phyloP scores from a whole-genome alignment of 257 asterid genomes.

The Salvia miltiorrhiza region DNA sequence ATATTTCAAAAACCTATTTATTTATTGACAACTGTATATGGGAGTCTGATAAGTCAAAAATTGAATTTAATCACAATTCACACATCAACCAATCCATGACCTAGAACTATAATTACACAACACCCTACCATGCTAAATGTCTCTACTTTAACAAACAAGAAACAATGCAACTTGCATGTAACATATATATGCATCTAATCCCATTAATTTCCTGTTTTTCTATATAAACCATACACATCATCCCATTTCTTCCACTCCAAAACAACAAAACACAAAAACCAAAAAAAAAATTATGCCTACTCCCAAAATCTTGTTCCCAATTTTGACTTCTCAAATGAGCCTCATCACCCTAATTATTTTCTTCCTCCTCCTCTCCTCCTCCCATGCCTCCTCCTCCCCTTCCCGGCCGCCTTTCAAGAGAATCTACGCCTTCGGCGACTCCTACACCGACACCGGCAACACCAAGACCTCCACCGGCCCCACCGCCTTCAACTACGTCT shows the following conservation, averaged over 20 bases:
- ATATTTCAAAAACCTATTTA: too few relatives aligned
- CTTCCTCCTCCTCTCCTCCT: conserved; percentile 10
- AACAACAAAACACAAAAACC: background rate
- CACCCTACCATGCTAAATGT: background rate
- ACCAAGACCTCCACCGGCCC: conserved; percentile 66
- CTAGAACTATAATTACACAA: background rate
- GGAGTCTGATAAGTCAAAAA: background rate
- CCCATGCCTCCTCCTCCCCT: conserved; percentile 13
- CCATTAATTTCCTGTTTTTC: background rate
- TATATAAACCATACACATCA: conserved; percentile 9
- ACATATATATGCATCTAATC: background rate
- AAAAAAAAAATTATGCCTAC: too few relatives aligned
- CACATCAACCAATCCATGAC: background rate
- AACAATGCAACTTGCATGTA: background rate
- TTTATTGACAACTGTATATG: too few relatives aligned
- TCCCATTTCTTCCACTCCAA: background rate
- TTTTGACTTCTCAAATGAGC: conserved; percentile 14
- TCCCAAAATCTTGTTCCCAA: background rate
- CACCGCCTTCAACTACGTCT: conserved; percentile 46
- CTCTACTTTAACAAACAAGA: background rate
- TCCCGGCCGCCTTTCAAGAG: conserved; percentile 56
- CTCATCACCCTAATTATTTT: conserved; percentile 9
- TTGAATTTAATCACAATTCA: background rate
- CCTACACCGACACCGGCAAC: conserved; percentile 88
- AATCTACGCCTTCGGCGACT: conserved; percentile 76